phyloP scores from a whole-genome alignment of 768 basidiomycete species.

The Russula brevipes region DNA sequence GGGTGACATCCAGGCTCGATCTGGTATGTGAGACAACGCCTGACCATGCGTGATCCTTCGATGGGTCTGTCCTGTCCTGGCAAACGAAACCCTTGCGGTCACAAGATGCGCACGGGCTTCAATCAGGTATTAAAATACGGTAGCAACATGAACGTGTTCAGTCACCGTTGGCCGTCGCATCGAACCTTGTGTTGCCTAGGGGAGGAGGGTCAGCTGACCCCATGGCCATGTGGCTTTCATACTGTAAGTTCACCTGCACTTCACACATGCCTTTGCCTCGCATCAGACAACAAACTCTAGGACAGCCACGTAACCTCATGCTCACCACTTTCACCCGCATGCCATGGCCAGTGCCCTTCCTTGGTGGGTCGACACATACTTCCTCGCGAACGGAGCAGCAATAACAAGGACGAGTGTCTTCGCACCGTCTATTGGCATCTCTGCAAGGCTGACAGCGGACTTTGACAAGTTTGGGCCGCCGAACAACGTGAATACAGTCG shows the following conservation, averaged over 20 bases:
- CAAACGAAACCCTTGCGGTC: slow-evolving; percentile 18
- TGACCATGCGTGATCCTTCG: not conserved
- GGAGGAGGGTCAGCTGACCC: not conserved
- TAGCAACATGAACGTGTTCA: not conserved
- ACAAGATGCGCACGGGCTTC: slow-evolving; percentile 20
- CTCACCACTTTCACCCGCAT: slow-evolving; percentile 57
- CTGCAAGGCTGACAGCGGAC: slow-evolving; percentile 57
- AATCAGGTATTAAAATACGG: not conserved
- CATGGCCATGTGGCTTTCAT: not conserved
- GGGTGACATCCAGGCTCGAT: not conserved
- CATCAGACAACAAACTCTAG: not conserved
- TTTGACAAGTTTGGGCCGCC: slow-evolving; percentile 53
- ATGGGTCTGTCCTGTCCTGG: slow-evolving; percentile 6
- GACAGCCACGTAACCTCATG: slow-evolving; percentile 9
- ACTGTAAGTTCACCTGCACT: slow-evolving; percentile 26
- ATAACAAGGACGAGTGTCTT: slow-evolving; percentile 53
- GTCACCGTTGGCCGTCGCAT: slow-evolving; percentile 24
- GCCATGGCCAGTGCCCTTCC: slow-evolving; percentile 52
- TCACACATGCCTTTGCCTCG: slow-evolving; percentile 26
- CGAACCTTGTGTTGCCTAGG: slow-evolving; percentile 25
- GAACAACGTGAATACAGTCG: slow-evolving; percentile 52
- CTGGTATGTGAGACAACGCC: not conserved
- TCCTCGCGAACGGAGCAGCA: slow-evolving; percentile 45
- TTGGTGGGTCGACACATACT: slow-evolving; percentile 45
- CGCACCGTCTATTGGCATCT: slow-evolving; percentile 52